Evolutionary conservation across 768 basidiomycete species (phyloP).

Genomic region (Leccinum imitatum): DNA sequence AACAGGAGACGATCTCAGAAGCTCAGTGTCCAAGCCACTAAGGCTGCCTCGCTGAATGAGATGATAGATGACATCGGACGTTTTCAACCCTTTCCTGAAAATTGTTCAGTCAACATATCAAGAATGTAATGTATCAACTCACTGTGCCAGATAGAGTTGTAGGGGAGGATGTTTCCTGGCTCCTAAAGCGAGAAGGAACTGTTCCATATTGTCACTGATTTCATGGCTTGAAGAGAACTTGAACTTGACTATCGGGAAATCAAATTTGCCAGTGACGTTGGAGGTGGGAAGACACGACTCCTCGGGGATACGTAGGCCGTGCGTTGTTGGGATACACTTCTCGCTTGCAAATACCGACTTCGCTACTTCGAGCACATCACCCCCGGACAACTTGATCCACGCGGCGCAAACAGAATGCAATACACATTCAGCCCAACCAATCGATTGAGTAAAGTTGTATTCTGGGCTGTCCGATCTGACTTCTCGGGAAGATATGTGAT

Average conservation of each 20-base stretch:
- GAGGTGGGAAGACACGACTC: slow-evolving; percentile 81
- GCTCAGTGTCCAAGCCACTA: too few species aligned
- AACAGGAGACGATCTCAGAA: too few species aligned
- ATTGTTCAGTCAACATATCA: slow-evolving; percentile 27
- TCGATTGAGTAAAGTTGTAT: slow-evolving; percentile 60
- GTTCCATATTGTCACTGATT: too few species aligned
- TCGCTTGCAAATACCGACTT: slow-evolving; percentile 9
- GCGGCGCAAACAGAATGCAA: slow-evolving; percentile 57
- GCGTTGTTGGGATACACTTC: slow-evolving; percentile 47
- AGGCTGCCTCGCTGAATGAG: too few species aligned
- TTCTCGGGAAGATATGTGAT: slow-evolving; percentile 51
- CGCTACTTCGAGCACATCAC: neutral
- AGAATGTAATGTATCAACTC: slow-evolving; percentile 46
- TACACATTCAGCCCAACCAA: slow-evolving; percentile 77
- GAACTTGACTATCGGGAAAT: neutral
- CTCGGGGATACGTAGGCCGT: slow-evolving; percentile 64
- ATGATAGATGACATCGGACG: too few species aligned
- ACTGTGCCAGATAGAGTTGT: neutral
- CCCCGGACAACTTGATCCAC: slow-evolving; percentile 45
- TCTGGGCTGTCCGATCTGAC: slow-evolving; percentile 40
- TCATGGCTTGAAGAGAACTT: slow-evolving; percentile 26
- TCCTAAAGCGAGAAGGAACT: too few species aligned
- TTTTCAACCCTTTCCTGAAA: too few species aligned
- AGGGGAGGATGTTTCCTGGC: too few species aligned
- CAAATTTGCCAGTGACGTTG: slow-evolving; percentile 33